Evolutionary conservation across 495 filamentous ascomycete genomes (phyloP).

Genomic region (Elaphomyces granulatus): DNA sequence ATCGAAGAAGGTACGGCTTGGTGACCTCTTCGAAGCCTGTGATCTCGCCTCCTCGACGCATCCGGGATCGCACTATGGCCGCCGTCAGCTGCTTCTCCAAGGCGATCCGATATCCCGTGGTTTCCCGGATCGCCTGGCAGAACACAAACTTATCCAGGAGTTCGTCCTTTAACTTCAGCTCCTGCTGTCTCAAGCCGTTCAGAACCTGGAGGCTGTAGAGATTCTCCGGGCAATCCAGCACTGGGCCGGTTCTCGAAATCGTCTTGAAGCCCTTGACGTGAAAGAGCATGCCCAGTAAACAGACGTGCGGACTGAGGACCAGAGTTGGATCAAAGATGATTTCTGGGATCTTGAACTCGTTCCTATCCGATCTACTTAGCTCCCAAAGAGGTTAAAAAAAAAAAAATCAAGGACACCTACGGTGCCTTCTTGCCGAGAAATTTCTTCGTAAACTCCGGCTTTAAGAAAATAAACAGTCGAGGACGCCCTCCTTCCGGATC

Average conservation of each 20-base stretch:
- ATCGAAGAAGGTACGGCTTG: constrained; percentile 5
- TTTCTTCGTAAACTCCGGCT: constrained; percentile 19
- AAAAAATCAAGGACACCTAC: no score
- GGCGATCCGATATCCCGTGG: no score
- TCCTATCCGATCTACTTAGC: no score
- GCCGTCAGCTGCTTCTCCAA: constrained; percentile 3
- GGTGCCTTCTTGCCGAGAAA: constrained; percentile 23
- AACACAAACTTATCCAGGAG: constrained; percentile 13
- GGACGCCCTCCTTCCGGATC: constrained; percentile 16
- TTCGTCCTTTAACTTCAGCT: constrained; percentile 10
- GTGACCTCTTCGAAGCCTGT: constrained; percentile 11
- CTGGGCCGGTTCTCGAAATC: constrained; percentile 9
- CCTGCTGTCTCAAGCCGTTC: constrained; percentile 10
- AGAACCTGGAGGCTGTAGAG: constrained; percentile 10
- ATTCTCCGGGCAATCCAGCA: no score
- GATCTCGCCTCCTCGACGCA: constrained; percentile 15
- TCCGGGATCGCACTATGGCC: constrained; percentile 6
- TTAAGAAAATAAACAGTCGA: constrained; percentile 21
- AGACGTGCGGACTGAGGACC: constrained; percentile 15
- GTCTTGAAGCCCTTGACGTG: constrained; percentile 10
- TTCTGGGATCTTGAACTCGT: constrained; percentile 15
- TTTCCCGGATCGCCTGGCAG: constrained; percentile 10
- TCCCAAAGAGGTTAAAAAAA: no score
- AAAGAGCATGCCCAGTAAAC: constrained; percentile 14
- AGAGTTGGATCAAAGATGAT: constrained; percentile 16